phyloP scores from a whole-genome alignment of 139 green algal species.

The Coelastrella sp. region DNA sequence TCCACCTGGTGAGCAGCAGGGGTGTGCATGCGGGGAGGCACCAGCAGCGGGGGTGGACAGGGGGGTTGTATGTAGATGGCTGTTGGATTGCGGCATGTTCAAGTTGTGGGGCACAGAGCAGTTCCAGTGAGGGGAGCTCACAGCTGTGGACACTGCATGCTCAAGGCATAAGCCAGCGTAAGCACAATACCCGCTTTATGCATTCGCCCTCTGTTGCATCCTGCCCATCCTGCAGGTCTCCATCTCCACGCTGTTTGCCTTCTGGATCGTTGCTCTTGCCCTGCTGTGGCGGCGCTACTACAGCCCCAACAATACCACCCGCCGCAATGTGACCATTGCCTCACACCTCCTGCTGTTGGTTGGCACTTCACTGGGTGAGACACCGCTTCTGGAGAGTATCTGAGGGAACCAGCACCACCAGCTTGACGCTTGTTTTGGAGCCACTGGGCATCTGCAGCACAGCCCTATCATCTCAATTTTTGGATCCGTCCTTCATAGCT shows the following conservation, averaged over 20 bases:
- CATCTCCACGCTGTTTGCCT: conserved; percentile 81
- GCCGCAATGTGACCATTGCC: not conserved
- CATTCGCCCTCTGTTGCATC: too few relatives aligned
- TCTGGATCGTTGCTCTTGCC: conserved; percentile 71
- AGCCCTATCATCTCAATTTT: too few relatives aligned
- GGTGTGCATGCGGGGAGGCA: not conserved
- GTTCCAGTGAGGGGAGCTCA: too few relatives aligned
- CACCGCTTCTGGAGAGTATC: not conserved
- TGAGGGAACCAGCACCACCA: not conserved
- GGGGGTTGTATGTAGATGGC: too few relatives aligned
- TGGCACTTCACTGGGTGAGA: not conserved
- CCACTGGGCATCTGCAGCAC: too few relatives aligned
- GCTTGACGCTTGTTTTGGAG: too few relatives aligned
- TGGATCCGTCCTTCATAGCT: too few relatives aligned
- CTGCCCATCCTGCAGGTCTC: conserved; percentile 57
- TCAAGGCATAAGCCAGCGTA: too few relatives aligned
- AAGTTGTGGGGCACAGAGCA: too few relatives aligned
- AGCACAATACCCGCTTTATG: too few relatives aligned
- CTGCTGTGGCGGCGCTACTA: conserved; percentile 54
- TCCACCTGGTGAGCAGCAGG: conserved; percentile 13
- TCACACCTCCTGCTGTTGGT: conserved; percentile 22
- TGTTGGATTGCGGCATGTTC: too few relatives aligned
- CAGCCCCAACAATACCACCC: not conserved
- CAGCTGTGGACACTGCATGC: too few relatives aligned
- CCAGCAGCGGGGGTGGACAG: not conserved